phyloP scores from a whole-genome alignment of 345 rosid species.

The Arabis alpina region DNA sequence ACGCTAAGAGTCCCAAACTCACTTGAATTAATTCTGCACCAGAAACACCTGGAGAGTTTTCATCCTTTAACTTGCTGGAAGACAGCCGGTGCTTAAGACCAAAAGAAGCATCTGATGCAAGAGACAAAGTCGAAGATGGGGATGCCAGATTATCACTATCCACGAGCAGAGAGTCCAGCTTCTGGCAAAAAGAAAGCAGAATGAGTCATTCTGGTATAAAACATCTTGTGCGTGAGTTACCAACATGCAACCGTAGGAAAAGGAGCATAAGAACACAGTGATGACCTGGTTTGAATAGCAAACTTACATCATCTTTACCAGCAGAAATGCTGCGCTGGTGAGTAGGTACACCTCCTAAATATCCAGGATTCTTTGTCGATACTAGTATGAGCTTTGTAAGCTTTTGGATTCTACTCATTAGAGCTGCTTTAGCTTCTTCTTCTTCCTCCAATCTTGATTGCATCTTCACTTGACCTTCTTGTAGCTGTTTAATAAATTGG shows the following conservation, averaged over 20 bases:
- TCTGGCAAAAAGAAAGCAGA: constrained; percentile 47
- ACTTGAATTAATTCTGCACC: constrained; percentile 73
- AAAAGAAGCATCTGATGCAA: constrained; percentile 56
- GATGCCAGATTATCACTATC: constrained; percentile 66
- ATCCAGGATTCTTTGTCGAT: constrained; percentile 83
- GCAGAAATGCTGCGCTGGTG: constrained; percentile 73
- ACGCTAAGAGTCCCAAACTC: constrained; percentile 37
- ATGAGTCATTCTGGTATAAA: constrained; percentile 11
- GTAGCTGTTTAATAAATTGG: constrained; percentile 60
- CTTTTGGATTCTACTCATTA: constrained; percentile 98
- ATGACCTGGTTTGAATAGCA: constrained; percentile 9
- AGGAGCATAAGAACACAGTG: background rate
- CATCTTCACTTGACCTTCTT: constrained; percentile 99
- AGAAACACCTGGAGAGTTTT: constrained; percentile 57
- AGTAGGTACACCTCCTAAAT: constrained; percentile 60
- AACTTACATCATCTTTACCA: constrained; percentile 80
- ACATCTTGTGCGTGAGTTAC: constrained; percentile 9
- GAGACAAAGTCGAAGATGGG: constrained; percentile 52
- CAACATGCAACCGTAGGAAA: constrained; percentile 1
- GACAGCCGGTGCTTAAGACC: constrained; percentile 68
- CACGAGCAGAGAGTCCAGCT: constrained; percentile 60
- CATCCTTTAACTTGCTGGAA: constrained; percentile 81
- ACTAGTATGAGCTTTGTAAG: constrained; percentile 98
- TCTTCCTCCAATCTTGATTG: constrained; percentile 99
- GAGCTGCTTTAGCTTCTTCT: constrained; percentile 99